These are phyloP conservation scores for Flaveria trinervia DNA, from an alignment of 129 eudicot species.

Conservation along the genomic window DNA sequence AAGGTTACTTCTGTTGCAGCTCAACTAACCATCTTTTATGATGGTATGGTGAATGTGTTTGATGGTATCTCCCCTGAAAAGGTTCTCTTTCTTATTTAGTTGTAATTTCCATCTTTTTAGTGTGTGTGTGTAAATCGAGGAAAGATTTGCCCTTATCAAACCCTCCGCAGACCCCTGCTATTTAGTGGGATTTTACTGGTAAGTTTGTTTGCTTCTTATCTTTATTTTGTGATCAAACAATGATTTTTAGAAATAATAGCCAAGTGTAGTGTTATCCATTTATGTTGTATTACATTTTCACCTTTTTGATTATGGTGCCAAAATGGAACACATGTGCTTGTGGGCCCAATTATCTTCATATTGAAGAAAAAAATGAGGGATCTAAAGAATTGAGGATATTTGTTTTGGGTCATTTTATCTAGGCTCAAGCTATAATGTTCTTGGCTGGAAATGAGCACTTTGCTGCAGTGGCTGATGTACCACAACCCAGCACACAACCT, in stretches of 20 bases:
- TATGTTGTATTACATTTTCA: neutral
- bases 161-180: no score
- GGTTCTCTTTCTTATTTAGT: conserved; percentile 33
- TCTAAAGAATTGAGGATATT: neutral
- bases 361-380: neutral
- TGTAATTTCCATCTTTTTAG: neutral
- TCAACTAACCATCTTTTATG: conserved; percentile 76
- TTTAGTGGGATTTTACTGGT: no score
- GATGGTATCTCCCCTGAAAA: conserved; percentile 69
- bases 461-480: conserved; percentile 24
- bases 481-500: conserved; percentile 39
- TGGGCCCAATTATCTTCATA: neutral
- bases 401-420: conserved; percentile 17
- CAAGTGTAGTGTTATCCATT: neutral
- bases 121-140: neutral
- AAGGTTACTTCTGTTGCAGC: conserved; percentile 46
- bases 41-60: conserved; percentile 64
- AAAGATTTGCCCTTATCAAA: no score
- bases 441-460: conserved; percentile 55
- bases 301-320: no score
- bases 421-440: conserved; percentile 80
- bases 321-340: neutral
- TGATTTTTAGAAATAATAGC: neutral
- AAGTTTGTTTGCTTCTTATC: no score
- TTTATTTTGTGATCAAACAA: neutral